Conservation (phyloP, 495 filamentous ascomycete species). For the Saxophila tyrrhenica region DNA sequence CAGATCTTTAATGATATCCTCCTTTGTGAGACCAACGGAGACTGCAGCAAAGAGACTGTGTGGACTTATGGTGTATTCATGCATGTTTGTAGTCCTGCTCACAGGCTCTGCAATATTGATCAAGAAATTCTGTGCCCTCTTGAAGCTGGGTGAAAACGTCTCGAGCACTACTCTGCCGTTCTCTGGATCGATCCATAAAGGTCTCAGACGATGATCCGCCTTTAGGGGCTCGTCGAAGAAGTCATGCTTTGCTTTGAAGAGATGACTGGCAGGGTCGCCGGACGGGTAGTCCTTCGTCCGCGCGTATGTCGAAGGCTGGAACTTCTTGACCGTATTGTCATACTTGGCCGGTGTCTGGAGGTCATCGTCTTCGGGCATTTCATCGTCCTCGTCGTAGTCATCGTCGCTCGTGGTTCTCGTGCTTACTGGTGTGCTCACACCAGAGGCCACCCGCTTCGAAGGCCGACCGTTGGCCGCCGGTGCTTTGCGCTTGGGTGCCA, state of each 20-base stretch:
- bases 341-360: conserved; percentile 12
- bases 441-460: conserved; percentile 21
- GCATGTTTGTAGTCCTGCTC: conserved; percentile 74
- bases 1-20: conserved; percentile 81
- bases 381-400: conserved; percentile 13
- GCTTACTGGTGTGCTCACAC: conserved; percentile 22
- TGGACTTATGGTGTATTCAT: conserved; percentile 84
- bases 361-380: conserved; percentile 9
- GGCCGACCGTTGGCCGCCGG: conserved; percentile 11
- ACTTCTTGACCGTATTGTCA: conserved; percentile 16
- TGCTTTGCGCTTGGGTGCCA: conserved; percentile 24
- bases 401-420: conserved; percentile 16
- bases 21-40: conserved; percentile 72
- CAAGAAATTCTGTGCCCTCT: conserved; percentile 84
- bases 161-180: conserved; percentile 87
- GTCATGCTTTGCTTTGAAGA: conserved; percentile 56
- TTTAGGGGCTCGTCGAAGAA: conserved; percentile 73
- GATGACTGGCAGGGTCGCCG: conserved; percentile 32
- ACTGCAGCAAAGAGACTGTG: conserved; percentile 93
- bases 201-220: conserved; percentile 75
- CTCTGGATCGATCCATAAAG: conserved; percentile 80
- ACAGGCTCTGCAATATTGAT: conserved; percentile 91
- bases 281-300: conserved; percentile 1
- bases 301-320: conserved; percentile 16
- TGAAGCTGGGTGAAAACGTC: conserved; percentile 76